Evolutionary conservation across 768 basidiomycete genomes (phyloP), one percentile per base, ranked within the genome.

Genomic region (Cantharellus cinnabarinus): DNA sequence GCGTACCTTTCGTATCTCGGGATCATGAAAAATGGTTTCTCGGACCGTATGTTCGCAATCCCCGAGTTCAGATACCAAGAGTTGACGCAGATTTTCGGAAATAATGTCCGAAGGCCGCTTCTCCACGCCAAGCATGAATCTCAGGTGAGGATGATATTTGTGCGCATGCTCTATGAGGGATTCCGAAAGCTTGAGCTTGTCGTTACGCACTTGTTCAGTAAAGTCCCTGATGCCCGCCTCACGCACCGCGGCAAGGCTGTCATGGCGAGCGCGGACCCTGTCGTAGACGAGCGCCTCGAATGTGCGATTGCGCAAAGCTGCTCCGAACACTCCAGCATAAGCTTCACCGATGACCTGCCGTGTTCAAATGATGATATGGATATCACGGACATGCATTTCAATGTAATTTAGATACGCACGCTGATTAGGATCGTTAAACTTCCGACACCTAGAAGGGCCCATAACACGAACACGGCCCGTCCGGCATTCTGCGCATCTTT

Each of bases 391-490:
- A 77, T 4, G 85, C 82, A 60, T 48, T 29, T 48, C 10, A 48
- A 29, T 48, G 29, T 48, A 29, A 10, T 48, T 48, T 48, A 48
- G 44, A 10, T 10, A 10, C 52, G 14, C 38, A 54, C 52, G 35
- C 10, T 10, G 7, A 87, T 74, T 10, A 87, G 71, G 37, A 84
- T 78, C 0, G 86, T 85, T 79, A 88, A 78, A 1, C 83, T 79
- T 1, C 75, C 83, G 10, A 87, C 81, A 14, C 85, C 87, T 4
- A 86, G 69, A 41, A 89, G 68, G 0, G 85, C 82, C 86, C 86
- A 88, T 2, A 79, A 77, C 44, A 87, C 75, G 66, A 89, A 89
- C 41, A 89, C 74, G 10, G 82, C 78, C 34, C 84, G 78, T 5
- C 86, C 87, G 2, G 82, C 78, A 5, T 29, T 29, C 20, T 29